phyloP scores from a whole-genome alignment of 1,284 basidiomycete species.

The Hemileccinum hortonii region DNA sequence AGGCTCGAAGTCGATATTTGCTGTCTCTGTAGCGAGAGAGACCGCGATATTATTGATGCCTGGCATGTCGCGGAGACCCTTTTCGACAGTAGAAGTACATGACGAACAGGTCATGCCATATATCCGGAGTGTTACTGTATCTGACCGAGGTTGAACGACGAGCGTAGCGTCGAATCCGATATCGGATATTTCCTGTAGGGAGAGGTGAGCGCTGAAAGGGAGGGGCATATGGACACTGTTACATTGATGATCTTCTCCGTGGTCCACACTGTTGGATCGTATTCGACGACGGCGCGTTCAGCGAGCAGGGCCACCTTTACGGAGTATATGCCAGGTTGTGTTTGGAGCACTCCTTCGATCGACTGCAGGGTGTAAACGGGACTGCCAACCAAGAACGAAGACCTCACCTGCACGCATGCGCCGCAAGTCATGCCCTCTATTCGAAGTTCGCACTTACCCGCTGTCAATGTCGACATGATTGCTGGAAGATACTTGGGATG shows the following conservation, averaged over 20 bases:
- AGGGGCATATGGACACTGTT: constrained; percentile 25
- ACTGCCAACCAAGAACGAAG: neutral
- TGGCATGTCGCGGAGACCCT: constrained; percentile 64
- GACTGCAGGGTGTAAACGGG: constrained; percentile 48
- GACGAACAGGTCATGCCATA: constrained; percentile 92
- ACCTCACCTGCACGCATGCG: constrained; percentile 80
- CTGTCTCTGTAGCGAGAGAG: constrained; percentile 72
- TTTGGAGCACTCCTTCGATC: constrained; percentile 90
- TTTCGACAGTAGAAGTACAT: constrained; percentile 79
- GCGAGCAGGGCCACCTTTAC: constrained; percentile 93
- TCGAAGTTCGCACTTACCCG: constrained; percentile 64
- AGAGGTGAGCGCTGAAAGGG: constrained; percentile 11
- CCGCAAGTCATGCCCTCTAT: constrained; percentile 94
- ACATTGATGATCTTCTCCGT: constrained; percentile 78
- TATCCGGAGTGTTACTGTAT: constrained; percentile 72
- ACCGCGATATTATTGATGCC: constrained; percentile 76
- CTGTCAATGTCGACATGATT: constrained; percentile 12
- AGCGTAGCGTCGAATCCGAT: constrained; percentile 88
- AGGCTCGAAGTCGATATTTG: constrained; percentile 77
- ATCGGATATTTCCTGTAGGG: constrained; percentile 79
- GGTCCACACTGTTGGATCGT: constrained; percentile 81
- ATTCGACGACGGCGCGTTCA: constrained; percentile 90
- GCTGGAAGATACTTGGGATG: constrained; percentile 5
- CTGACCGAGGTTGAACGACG: constrained; percentile 61
- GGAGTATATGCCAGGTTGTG: constrained; percentile 81